Percentiles rank a stretch among this genome's conserved stretches.
phyloP scores from a whole-genome alignment of 2,329 filamentous ascomycete species.

The Xylaria polymorpha region DNA sequence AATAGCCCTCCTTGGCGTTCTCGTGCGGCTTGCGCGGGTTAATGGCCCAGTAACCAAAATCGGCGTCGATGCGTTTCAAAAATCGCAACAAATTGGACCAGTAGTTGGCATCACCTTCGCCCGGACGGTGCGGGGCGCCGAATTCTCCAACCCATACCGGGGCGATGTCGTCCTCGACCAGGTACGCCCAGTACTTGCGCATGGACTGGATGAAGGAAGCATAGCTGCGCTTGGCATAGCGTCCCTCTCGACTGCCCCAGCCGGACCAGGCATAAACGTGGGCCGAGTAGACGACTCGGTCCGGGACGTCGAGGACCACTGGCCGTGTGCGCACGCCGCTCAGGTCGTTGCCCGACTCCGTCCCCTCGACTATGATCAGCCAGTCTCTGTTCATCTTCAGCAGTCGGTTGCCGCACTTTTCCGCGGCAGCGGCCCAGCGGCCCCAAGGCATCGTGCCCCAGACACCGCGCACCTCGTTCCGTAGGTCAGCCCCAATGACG shows the following conservation, averaged over 20 bases:
- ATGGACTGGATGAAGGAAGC: conserved; percentile 71
- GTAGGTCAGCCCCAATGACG: conserved; percentile 74
- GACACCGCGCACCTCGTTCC: conserved; percentile 75
- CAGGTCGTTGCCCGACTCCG: conserved; percentile 74
- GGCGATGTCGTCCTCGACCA: conserved; percentile 65
- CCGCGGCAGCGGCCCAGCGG: conserved; percentile 72
- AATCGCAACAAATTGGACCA: conserved; percentile 72
- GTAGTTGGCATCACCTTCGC: conserved; percentile 70
- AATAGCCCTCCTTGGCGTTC: conserved; percentile 69
- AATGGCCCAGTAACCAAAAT: conserved; percentile 77
- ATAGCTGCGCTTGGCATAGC: conserved; percentile 71
- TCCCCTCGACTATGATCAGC: conserved; percentile 76
- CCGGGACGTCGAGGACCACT: conserved; percentile 64
- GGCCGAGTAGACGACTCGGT: conserved; percentile 73
- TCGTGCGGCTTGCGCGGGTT: conserved; percentile 73
- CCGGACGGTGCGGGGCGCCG: conserved; percentile 66
- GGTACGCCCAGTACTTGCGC: conserved; percentile 73
- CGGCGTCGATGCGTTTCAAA: conserved; percentile 67
- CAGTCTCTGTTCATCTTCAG: conserved; percentile 70
- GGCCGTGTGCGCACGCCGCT: conserved; percentile 66
- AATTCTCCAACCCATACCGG: conserved; percentile 78
- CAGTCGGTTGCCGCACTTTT: conserved; percentile 70
- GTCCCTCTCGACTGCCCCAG: conserved; percentile 70
- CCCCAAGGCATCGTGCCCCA: conserved; percentile 77
- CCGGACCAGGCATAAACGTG: conserved; percentile 78